phyloP scores from a whole-genome alignment of 768 basidiomycete species.

The Tricholoma sp. region DNA sequence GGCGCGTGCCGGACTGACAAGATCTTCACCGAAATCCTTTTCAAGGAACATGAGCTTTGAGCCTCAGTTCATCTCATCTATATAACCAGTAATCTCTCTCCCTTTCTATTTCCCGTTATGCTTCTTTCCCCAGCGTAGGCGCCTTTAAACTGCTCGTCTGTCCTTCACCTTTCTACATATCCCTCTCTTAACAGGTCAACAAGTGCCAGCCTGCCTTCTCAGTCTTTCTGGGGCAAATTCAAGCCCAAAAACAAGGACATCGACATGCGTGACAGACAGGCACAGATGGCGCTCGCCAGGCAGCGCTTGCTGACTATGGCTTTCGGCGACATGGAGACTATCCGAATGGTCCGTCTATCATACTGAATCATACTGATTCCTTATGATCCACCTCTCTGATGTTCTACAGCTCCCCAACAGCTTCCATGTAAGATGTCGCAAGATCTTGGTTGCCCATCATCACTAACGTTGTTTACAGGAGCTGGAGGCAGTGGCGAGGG shows the following conservation, averaged over 20 bases:
- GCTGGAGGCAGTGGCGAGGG: conserved; percentile 71
- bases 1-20: conserved; percentile 20
- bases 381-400: conserved; percentile 11
- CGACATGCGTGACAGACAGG: conserved; percentile 48
- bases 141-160: conserved; percentile 20
- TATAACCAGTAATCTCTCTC: conserved; percentile 5
- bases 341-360: conserved; percentile 52
- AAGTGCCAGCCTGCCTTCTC: conserved; percentile 53
- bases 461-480: conserved; percentile 43
- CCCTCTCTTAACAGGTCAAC: conserved; percentile 50
- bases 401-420: conserved; percentile 56
- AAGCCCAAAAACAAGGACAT: conserved; percentile 67
- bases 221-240: conserved; percentile 61
- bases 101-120: conserved; percentile 40
- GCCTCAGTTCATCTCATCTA: conserved; percentile 19
- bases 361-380: conserved; percentile 2
- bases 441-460: not conserved
- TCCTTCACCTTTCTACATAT: conserved; percentile 27
- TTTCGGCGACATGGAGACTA: conserved; percentile 83
- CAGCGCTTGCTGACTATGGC: conserved; percentile 77
- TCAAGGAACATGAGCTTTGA: conserved; percentile 24
- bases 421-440: conserved; percentile 48
- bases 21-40: conserved; percentile 13
- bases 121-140: conserved; percentile 78
- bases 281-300: conserved; percentile 64